phyloP scores from a whole-genome alignment of 1,284 basidiomycete species.

The Ustilago trichophora region DNA sequence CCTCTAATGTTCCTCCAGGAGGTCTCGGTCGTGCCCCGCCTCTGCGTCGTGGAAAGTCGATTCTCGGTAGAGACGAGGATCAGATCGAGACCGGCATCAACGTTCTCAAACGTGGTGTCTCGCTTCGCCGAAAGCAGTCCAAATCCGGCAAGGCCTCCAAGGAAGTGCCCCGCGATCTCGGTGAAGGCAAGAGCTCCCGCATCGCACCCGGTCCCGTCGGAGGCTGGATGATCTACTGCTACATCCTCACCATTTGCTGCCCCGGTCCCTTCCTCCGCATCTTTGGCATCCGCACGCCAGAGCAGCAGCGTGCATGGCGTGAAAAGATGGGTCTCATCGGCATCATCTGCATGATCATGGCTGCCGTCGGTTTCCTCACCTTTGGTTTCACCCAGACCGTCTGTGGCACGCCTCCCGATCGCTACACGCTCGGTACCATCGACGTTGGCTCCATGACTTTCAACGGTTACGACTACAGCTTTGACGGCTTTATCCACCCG shows the following conservation, averaged over 20 bases:
- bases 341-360: slow-evolving; percentile 85
- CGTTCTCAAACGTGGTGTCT: slow-evolving; percentile 64
- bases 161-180: slow-evolving; percentile 51
- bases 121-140: slow-evolving; percentile 55
- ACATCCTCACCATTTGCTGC: slow-evolving; percentile 82
- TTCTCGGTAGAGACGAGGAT: slow-evolving; percentile 66
- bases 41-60: slow-evolving; percentile 64
- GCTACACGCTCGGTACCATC: slow-evolving; percentile 81
- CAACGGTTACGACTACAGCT: slow-evolving; percentile 91
- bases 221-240: slow-evolving; percentile 96
- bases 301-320: slow-evolving; percentile 94
- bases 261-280: slow-evolving; percentile 72
- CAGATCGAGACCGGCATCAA: slow-evolving; percentile 65
- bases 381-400: slow-evolving; percentile 98
- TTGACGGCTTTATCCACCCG: slow-evolving; percentile 75
- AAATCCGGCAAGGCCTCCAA: slow-evolving; percentile 44
- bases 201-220: slow-evolving; percentile 78
- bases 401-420: slow-evolving; percentile 83
- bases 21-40: slow-evolving; percentile 54
- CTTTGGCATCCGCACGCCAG: slow-evolving; percentile 86
- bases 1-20: slow-evolving; percentile 52
- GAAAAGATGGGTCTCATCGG: slow-evolving; percentile 95
- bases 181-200: slow-evolving; percentile 43
- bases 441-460: slow-evolving; percentile 85
- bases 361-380: slow-evolving; percentile 93